Base-by-base conservation (phyloP, 2,329 filamentous ascomycete genomes). In the Ceratocystiopsis sp. region DNA sequence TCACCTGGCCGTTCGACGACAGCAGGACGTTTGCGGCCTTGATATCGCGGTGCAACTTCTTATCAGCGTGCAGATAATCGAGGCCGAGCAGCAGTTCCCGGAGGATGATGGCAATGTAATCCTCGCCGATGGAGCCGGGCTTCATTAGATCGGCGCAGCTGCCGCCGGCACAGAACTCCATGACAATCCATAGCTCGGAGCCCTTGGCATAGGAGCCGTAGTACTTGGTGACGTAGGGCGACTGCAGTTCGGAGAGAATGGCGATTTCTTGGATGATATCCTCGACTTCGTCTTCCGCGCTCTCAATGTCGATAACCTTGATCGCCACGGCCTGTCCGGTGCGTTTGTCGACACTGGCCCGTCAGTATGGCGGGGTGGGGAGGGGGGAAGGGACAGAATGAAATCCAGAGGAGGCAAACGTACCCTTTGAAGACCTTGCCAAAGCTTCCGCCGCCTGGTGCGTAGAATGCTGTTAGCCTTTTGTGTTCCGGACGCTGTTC, bases 201-300 rank as follows among this genome's bases (percentile, higher is more conserved):
- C 89, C 91, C 57, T 94, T 94, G 52, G 94, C 77, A 57, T 91
- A 96, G 45, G 89, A 95, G 51, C 91, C 91, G 64, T 94, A 86
- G 67, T 98, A 98, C 61, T 93, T 91, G 35, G 91, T 98, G 49
- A 96, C 89, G 57, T 93, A 94, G 16, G 86, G 86, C 16, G 89
- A 96, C 63, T 93, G 84, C 51, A 98, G 75, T 62, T 93, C 89
- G 32, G 91, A 94, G 44, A 98, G 71, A 54, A 98, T 96, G 52
- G 89, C 86, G 53, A 98, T 96, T 64, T 98, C 91, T 60, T 94
- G 86, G 59, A 96, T 95, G 54, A 98, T 98, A 63, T 98, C 91
- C 66, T 96, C 91, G 53, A 98, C 89, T 64, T 98, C 91, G 61
- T 98, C 91, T 63, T 98, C 91, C 55, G 91, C 91, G 65, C 91